Evolutionary conservation across 192 early-diverging fungal species (phyloP).

Genomic region (Coemansia sp.): DNA sequence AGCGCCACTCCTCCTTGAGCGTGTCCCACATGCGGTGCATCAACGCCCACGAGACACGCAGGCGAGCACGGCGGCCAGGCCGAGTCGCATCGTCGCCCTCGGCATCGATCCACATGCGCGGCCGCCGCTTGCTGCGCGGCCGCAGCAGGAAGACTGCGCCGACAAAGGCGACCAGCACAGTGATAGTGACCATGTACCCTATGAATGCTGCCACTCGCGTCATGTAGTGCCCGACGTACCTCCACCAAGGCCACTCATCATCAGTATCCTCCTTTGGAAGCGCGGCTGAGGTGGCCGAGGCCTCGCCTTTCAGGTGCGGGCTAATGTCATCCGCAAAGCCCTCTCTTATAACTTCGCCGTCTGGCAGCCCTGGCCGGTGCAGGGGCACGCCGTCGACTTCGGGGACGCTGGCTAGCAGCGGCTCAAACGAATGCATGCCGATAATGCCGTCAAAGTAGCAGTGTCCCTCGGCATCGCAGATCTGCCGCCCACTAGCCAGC

Average conservation of each 20-base stretch:
- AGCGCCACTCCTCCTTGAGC: constrained; percentile 51
- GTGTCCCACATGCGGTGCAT: constrained; percentile 58
- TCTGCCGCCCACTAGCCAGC: not conserved
- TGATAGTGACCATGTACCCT: constrained; percentile 41
- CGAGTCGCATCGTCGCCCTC: constrained; percentile 31
- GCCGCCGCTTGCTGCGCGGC: constrained; percentile 48
- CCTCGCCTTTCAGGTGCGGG: not conserved
- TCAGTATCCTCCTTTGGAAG: constrained; percentile 7
- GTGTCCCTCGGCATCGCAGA: constrained; percentile 15
- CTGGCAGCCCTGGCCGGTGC: constrained; percentile 20
- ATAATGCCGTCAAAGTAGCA: constrained; percentile 28
- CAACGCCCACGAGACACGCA: constrained; percentile 53
- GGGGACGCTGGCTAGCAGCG: constrained; percentile 6
- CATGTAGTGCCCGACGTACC: constrained; percentile 49
- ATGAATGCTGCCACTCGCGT: constrained; percentile 51
- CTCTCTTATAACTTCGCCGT: constrained; percentile 9
- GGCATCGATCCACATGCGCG: constrained; percentile 55
- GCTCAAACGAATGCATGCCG: constrained; percentile 36
- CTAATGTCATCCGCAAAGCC: not conserved
- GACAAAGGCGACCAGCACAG: constrained; percentile 31
- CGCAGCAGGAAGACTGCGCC: constrained; percentile 45
- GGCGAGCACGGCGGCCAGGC: constrained; percentile 41
- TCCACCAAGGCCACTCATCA: constrained; percentile 52
- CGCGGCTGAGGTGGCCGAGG: not conserved
- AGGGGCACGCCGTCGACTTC: constrained; percentile 25